These are phyloP conservation scores for Fusarium buxicola DNA, from an alignment of 2,329 filamentous ascomycete species.

Conservation along the genomic window DNA sequence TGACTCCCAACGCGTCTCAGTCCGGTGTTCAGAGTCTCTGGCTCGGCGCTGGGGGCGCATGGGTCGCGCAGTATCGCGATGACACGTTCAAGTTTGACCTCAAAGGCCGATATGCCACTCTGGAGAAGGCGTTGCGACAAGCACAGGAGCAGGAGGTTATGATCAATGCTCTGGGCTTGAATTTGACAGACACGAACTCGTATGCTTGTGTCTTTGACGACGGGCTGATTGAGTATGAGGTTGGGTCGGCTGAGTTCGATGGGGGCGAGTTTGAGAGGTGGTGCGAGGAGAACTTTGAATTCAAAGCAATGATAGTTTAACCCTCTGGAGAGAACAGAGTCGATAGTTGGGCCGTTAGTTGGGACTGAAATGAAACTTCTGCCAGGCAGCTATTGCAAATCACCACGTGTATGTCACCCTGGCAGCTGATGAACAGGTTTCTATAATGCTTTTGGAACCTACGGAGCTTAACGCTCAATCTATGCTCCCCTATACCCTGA, in stretches of 20 bases:
- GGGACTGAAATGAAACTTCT: too few species aligned
- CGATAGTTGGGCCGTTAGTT: too few species aligned
- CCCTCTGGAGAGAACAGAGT: too few species aligned
- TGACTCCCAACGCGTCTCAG: slow-evolving; percentile 7
- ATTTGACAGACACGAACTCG: slow-evolving; percentile 21
- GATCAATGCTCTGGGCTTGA: slow-evolving; percentile 33
- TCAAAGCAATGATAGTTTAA: background rate
- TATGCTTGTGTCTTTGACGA: slow-evolving; percentile 33
- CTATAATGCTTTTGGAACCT: too few species aligned
- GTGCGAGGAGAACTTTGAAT: slow-evolving; percentile 31
- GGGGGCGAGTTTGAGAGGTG: slow-evolving; percentile 30
- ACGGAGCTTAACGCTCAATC: too few species aligned
- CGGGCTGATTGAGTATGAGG: slow-evolving; percentile 14
- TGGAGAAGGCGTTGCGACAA: slow-evolving; percentile 9
- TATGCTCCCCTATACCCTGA: too few species aligned
- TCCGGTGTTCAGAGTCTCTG: slow-evolving; percentile 33
- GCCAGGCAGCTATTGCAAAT: too few species aligned
- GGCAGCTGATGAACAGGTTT: too few species aligned
- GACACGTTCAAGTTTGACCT: slow-evolving; percentile 31
- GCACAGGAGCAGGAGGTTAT: slow-evolving; percentile 10
- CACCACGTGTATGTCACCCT: too few species aligned
- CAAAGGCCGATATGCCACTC: slow-evolving; percentile 19
- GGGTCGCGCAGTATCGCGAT: slow-evolving; percentile 41
- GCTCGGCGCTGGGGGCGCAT: slow-evolving; percentile 36
- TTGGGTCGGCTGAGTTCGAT: slow-evolving; percentile 17